Conservation (phyloP, 73 alveolate genomes). For the Paramecium biaurelia region DNA sequence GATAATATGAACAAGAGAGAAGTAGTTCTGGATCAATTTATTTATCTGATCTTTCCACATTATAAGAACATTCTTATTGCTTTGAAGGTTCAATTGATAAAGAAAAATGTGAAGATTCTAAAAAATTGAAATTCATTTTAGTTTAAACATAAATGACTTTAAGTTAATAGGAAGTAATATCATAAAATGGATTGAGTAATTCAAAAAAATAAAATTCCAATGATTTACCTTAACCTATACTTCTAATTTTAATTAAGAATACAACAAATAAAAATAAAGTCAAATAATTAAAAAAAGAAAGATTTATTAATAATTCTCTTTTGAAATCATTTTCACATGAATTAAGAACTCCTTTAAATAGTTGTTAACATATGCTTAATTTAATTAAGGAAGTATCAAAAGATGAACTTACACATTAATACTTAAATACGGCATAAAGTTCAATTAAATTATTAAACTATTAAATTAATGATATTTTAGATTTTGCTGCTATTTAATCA, state of each 20-base stretch:
- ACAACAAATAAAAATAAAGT: not conserved
- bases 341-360: conserved; percentile 63
- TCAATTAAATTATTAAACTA: conserved; percentile 5
- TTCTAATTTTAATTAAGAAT: not conserved
- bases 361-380: conserved; percentile 45
- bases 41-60: not conserved
- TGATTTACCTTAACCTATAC: not conserved
- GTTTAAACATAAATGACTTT: not conserved
- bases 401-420: not conserved
- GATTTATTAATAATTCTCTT: not conserved
- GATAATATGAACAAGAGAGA: not conserved
- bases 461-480: conserved; percentile 60
- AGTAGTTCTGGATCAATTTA: not conserved
- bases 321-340: conserved; percentile 53
- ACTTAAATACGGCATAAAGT: not conserved
- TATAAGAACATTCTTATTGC: not conserved
- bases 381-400: not conserved
- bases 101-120: not conserved
- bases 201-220: not conserved
- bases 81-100: not conserved
- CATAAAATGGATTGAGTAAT: not conserved
- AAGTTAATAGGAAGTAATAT: not conserved
- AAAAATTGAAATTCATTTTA: not conserved
- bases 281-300: not conserved
- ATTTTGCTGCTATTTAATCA: conserved; percentile 50